Evolutionary conservation across 73 alveolate genomes (phyloP), one percentile per base, ranked within the genome.

Genomic region (Paramecium sonneborni): DNA sequence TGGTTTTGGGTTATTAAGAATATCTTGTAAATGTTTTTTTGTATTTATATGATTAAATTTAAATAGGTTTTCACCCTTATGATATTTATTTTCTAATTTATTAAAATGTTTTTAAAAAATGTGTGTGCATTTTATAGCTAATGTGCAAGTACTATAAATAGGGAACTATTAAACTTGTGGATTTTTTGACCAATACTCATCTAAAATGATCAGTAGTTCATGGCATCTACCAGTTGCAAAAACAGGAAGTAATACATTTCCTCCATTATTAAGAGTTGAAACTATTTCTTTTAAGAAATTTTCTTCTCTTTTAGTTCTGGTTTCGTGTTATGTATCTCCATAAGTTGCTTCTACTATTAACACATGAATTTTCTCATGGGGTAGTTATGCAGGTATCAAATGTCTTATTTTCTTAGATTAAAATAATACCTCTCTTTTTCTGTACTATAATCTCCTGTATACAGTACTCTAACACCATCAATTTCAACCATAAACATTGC

Each of bases 361-460:
- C 20, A 99, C 99, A 92, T 98, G 99, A 28, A 98, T 96, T 85
- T 98, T 99, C 68, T 95, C 97, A 57, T 97, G 96, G 6, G 99
- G 99, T 9, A 98, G 92, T 96, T 99, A 99, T 0, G 99, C 99
- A 56, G 99, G 99, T 92, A 96, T 96, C 48, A 98, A 89, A 95
- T 98, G 99, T 52, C 99, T 74, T 28, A 34, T 15, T 9, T 35
- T 21, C 18, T 15, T 67, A 8, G 7, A 28, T 12, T 15, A 37
- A 8, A 34, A 15, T n/a, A 34, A 12, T 62, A 76, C 58, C 84
- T 95, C 87, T 99, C 99, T 85, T 96, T 98, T 86, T 99, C 99
- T 37, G 99, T 92, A 44, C 99, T 94, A 93, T 97, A 99, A 94
- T 99, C 99, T 34, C 99, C 99, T 3, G 99, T 99, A 93, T 99